Conservation (phyloP, 257 asterid genomes). For the Solanum pennellii region DNA sequence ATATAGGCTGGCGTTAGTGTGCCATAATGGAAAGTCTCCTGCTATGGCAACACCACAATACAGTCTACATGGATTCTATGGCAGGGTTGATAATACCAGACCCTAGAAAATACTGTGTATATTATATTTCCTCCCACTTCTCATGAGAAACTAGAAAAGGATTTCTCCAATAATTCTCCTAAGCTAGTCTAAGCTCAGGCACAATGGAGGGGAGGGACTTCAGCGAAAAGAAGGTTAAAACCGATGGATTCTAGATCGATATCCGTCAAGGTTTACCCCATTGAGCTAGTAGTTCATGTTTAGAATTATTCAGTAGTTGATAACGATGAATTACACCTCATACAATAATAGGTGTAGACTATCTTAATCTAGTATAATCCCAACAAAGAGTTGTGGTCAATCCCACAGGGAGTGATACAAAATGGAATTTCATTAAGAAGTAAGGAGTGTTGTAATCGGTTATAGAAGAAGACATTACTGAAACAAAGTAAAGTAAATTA, state of each 20-base stretch:
- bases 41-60: not conserved
- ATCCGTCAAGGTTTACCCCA: not conserved
- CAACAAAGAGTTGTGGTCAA: no score
- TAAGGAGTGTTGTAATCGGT: no score
- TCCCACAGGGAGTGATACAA: no score
- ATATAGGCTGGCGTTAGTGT: not conserved
- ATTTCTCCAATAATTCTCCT: not conserved
- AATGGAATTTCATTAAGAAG: no score
- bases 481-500: no score
- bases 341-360: no score
- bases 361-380: no score
- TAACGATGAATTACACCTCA: no score
- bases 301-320: not conserved
- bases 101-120: not conserved
- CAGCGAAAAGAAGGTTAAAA: not conserved
- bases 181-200: not conserved
- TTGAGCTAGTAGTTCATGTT: not conserved
- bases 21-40: not conserved
- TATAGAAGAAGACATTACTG: no score
- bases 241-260: not conserved
- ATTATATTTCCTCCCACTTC: not conserved
- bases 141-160: not conserved
- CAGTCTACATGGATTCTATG: not conserved
- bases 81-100: not conserved
- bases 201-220: not conserved